Evolutionary conservation across 73 alveolate species (phyloP).

Genomic region (Paramecium sonneborni): DNA sequence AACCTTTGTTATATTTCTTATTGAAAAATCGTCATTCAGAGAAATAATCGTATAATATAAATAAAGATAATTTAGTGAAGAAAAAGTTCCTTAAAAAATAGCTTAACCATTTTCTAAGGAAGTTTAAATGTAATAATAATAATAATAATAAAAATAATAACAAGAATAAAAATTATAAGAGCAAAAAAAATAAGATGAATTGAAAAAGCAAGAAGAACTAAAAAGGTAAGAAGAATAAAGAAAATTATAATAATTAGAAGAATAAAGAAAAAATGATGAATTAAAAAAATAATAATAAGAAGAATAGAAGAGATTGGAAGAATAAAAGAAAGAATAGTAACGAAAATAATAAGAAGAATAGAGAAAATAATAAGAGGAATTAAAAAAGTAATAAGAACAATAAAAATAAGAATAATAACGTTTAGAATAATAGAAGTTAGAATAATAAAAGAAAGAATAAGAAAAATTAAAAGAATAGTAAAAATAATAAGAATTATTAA

Average conservation of each 20-base stretch:
- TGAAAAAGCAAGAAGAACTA: slow-evolving; percentile 25
- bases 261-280: slow-evolving; percentile 32
- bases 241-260: slow-evolving; percentile 15
- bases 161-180: neutral
- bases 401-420: neutral
- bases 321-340: neutral
- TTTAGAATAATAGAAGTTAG: neutral
- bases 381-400: neutral
- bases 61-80: neutral
- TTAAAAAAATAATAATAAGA: neutral
- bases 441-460: slow-evolving; percentile 8
- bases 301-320: slow-evolving; percentile 26
- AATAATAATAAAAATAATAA: slow-evolving; percentile 25
- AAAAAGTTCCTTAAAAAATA: neutral
- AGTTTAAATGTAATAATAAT: neutral
- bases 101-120: neutral
- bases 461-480: neutral
- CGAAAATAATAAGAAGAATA: neutral
- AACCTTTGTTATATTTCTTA: slow-evolving; percentile 49
- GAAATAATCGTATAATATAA: neutral
- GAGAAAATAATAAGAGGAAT: neutral
- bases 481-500: neutral
- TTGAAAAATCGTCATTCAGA: neutral
- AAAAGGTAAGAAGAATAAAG: slow-evolving; percentile 45
- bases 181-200: neutral